These are phyloP conservation scores for Apium graveolens DNA, from an alignment of 129 eudicot genomes.

Conservation along the genomic window DNA sequence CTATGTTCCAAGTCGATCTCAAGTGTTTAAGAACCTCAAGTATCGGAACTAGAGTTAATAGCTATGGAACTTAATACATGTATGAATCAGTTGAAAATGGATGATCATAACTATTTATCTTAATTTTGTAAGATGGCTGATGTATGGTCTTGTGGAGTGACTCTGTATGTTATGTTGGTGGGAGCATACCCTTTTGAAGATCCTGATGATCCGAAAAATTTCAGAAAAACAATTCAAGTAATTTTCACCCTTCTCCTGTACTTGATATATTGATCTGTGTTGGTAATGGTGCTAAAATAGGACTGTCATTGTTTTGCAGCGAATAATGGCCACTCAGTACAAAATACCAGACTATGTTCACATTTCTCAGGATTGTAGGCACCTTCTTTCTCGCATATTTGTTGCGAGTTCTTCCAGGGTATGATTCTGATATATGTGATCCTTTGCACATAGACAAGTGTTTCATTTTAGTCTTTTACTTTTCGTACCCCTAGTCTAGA, in stretches of 20 bases:
- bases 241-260: neutral
- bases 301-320: neutral
- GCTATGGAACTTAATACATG: too few species aligned
- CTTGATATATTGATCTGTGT: neutral
- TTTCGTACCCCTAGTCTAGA: too few species aligned
- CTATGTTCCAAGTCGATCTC: too few species aligned
- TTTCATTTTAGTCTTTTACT: neutral
- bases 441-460: neutral
- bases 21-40: too few species aligned
- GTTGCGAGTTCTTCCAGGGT: constrained; percentile 30
- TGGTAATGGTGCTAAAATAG: neutral
- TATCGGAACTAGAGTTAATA: too few species aligned
- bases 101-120: neutral
- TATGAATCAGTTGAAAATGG: neutral
- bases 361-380: constrained; percentile 26
- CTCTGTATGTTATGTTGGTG: constrained; percentile 10
- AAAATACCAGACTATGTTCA: constrained; percentile 27
- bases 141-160: constrained; percentile 11
- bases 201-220: constrained; percentile 6
- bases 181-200: constrained; percentile 10
- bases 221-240: constrained; percentile 4
- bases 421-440: neutral
- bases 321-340: constrained; percentile 24
- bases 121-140: neutral
- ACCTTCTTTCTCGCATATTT: constrained; percentile 30